Conservation (phyloP, 768 basidiomycete species). For the Russula foetens region DNA sequence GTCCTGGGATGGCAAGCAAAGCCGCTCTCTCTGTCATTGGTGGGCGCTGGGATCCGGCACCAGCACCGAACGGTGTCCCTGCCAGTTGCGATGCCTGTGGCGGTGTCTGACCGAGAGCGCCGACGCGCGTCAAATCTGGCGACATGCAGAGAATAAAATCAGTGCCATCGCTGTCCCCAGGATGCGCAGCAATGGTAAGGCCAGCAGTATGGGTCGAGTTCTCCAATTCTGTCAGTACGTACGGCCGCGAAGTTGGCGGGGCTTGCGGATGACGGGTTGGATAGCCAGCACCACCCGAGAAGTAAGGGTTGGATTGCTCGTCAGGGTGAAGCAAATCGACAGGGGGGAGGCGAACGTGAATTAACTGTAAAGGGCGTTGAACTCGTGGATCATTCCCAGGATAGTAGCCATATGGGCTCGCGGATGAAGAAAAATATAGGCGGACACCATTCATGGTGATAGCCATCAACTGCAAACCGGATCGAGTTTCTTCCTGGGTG, state of each 20-base stretch:
- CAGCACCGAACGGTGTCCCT: slow-evolving; percentile 31
- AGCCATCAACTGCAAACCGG: slow-evolving; percentile 69
- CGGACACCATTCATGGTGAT: slow-evolving; percentile 77
- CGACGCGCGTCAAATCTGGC: slow-evolving; percentile 69
- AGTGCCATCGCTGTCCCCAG: slow-evolving; percentile 61
- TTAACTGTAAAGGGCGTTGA: slow-evolving; percentile 49
- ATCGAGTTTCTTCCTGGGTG: slow-evolving; percentile 55
- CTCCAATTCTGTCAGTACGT: slow-evolving; percentile 50
- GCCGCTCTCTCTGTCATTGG: slow-evolving; percentile 73
- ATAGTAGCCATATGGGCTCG: slow-evolving; percentile 41
- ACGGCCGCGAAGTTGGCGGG: slow-evolving; percentile 45
- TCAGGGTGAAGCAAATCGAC: slow-evolving; percentile 70
- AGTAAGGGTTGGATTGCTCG: slow-evolving; percentile 47
- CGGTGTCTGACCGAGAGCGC: slow-evolving; percentile 57
- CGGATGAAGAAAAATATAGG: slow-evolving; percentile 67
- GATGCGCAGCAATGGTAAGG: slow-evolving; percentile 61
- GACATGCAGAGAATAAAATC: slow-evolving; percentile 71
- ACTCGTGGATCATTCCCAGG: slow-evolving; percentile 29
- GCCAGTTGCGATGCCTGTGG: slow-evolving; percentile 35
- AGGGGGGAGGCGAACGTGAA: slow-evolving; percentile 76
- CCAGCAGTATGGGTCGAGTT: slow-evolving; percentile 61
- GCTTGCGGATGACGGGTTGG: slow-evolving; percentile 35
- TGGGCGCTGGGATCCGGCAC: slow-evolving; percentile 38
- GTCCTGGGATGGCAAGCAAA: slow-evolving; percentile 68
- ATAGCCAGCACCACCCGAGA: slow-evolving; percentile 41